Evolutionary conservation across 2,329 filamentous ascomycete species (phyloP).

Genomic region (Alternaria sp.): DNA sequence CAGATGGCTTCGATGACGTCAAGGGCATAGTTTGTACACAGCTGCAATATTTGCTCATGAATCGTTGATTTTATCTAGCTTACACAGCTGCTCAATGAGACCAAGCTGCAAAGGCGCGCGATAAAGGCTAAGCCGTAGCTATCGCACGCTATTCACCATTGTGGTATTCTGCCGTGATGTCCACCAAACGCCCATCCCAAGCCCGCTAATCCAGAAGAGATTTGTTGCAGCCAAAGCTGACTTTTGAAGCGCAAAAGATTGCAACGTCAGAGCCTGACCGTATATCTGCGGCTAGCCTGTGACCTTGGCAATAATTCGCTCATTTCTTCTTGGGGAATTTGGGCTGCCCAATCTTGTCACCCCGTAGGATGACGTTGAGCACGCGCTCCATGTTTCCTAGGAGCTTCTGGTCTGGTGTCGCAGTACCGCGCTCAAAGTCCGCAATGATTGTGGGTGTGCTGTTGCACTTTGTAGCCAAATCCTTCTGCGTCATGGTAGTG

Average conservation of each 20-base stretch:
- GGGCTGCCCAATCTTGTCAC: slow-evolving; percentile 83
- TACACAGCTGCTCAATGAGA: slow-evolving; percentile 9
- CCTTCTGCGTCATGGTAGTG: slow-evolving; percentile 85
- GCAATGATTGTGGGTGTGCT: slow-evolving; percentile 81
- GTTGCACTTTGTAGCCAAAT: slow-evolving; percentile 86
- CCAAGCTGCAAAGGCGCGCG: slow-evolving; percentile 2
- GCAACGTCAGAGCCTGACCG: neutral
- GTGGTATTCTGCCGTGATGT: slow-evolving; percentile 26
- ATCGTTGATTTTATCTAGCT: slow-evolving; percentile 20
- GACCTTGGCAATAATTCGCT: slow-evolving; percentile 44
- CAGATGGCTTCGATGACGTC: neutral
- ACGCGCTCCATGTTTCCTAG: slow-evolving; percentile 80
- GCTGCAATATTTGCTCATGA: neutral
- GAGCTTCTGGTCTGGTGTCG: slow-evolving; percentile 83
- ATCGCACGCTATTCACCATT: slow-evolving; percentile 9
- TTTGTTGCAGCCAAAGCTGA: slow-evolving; percentile 11
- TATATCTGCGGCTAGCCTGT: neutral
- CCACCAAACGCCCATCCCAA: slow-evolving; percentile 35
- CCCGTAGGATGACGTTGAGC: slow-evolving; percentile 87
- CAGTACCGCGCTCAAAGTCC: slow-evolving; percentile 84
- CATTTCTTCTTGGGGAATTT: slow-evolving; percentile 73
- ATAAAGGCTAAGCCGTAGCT: slow-evolving; percentile 8
- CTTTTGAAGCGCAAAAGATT: slow-evolving; percentile 1
- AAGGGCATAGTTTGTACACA: neutral
- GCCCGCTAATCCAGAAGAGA: slow-evolving; percentile 39